Conservation (phyloP, 345 rosid species). For the Xanthoceras sorbifolium region DNA sequence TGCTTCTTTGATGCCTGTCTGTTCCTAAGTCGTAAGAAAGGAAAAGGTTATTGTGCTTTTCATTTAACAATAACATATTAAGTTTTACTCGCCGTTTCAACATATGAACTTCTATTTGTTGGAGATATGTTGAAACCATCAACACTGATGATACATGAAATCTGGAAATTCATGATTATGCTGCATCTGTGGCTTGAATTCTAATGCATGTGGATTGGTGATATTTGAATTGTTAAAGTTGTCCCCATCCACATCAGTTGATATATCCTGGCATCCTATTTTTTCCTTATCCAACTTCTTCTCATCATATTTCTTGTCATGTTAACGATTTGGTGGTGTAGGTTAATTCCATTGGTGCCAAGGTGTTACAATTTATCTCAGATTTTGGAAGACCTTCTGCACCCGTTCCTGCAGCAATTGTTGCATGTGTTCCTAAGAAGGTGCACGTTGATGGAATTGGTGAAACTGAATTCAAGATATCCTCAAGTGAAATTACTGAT, state of each 20-base stretch:
- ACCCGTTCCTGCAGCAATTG: constrained; percentile 95
- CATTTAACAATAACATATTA: not conserved
- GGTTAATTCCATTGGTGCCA: constrained; percentile 93
- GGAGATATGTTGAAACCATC: not conserved
- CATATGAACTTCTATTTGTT: constrained; percentile 1
- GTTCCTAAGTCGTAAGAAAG: not conserved
- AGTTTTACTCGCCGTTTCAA: not conserved
- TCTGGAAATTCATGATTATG: not conserved
- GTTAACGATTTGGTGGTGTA: constrained; percentile 29
- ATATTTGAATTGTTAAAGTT: not conserved
- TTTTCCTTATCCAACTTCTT: constrained; percentile 1
- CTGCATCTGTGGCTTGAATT: not conserved
- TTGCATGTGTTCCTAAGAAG: constrained; percentile 94
- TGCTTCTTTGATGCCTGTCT: not conserved
- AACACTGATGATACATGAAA: not conserved
- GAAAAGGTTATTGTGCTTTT: constrained; percentile 7
- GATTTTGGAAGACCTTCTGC: constrained; percentile 93
- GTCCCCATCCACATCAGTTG: not conserved
- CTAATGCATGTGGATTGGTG: constrained; percentile 10
- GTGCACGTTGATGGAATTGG: constrained; percentile 80
- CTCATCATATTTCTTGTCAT: constrained; percentile 15
- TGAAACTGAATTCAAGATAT: constrained; percentile 84
- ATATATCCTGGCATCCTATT: not conserved
- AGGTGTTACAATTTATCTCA: constrained; percentile 85
- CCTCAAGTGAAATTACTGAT: constrained; percentile 65